Evolutionary conservation across 257 asterid genomes (phyloP).

Genomic region (Solanum boliviense): DNA sequence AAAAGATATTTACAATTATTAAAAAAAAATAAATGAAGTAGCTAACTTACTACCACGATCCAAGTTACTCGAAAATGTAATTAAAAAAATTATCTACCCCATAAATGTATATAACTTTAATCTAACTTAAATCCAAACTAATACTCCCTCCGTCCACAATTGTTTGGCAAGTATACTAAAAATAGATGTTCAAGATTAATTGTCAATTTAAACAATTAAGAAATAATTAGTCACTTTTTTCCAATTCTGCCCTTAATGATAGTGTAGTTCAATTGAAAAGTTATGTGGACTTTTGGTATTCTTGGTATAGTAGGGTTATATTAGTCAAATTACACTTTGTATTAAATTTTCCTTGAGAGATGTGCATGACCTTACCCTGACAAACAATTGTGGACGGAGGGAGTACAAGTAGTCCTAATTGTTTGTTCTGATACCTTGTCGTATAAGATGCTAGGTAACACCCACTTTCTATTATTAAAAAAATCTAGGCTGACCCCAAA

Average conservation of each 20-base stretch:
- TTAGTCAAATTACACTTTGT: too few species aligned
- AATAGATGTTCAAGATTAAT: too few species aligned
- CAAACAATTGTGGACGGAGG: too few species aligned
- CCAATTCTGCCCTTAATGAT: too few species aligned
- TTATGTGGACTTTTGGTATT: too few species aligned
- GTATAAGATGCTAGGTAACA: background rate
- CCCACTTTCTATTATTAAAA: background rate
- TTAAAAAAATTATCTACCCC: background rate
- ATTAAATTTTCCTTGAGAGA: too few species aligned
- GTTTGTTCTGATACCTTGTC: background rate
- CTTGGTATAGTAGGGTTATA: too few species aligned
- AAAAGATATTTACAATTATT: background rate
- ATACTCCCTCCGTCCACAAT: background rate
- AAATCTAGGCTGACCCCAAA: background rate
- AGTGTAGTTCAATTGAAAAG: too few species aligned
- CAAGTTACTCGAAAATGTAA: background rate
- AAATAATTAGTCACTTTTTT: too few species aligned
- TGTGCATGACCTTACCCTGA: too few species aligned
- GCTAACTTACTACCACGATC: background rate
- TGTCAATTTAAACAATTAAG: too few species aligned
- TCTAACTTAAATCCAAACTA: background rate
- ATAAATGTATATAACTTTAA: background rate
- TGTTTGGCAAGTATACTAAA: too few species aligned
- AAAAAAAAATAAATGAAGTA: background rate
- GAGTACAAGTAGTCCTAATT: background rate